A percentile compares a stretch with the other conserved stretches of the same genome.
Evolutionary conservation across 1,284 basidiomycete genomes (phyloP).

Genomic region (Volvariella volvacea): DNA sequence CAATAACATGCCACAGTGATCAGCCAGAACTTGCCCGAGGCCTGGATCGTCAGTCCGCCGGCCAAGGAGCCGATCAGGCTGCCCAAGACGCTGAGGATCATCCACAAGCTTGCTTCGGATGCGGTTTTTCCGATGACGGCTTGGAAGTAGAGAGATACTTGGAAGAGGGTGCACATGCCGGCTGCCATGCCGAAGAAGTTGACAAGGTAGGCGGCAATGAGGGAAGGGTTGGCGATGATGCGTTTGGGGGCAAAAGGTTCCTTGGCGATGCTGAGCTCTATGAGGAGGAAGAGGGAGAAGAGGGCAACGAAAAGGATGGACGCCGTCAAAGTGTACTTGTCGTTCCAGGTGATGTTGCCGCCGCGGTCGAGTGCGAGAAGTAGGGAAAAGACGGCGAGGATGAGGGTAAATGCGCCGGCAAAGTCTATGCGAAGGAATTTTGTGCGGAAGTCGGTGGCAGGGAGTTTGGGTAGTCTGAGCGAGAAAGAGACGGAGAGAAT

Average conservation of each 20-base stretch:
- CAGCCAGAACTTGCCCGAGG: slow-evolving; percentile 49
- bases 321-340: slow-evolving; percentile 27
- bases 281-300: slow-evolving; percentile 24
- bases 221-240: slow-evolving; percentile 41
- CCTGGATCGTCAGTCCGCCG: slow-evolving; percentile 49
- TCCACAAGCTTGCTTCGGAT: slow-evolving; percentile 40
- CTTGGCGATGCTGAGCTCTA: slow-evolving; percentile 40
- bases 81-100: slow-evolving; percentile 40
- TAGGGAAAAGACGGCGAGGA: slow-evolving; percentile 44
- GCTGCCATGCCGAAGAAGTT: slow-evolving; percentile 50
- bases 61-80: slow-evolving; percentile 42
- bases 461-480: slow-evolving; percentile 39
- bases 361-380: slow-evolving; percentile 52
- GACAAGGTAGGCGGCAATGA: slow-evolving; percentile 49
- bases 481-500: slow-evolving; percentile 42
- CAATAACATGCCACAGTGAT: slow-evolving; percentile 39
- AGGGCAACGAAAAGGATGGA: slow-evolving; percentile 23
- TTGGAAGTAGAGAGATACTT: slow-evolving; percentile 51
- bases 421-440: slow-evolving; percentile 57
- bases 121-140: slow-evolving; percentile 42
- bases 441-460: slow-evolving; percentile 29
- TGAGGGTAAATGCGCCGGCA: slow-evolving; percentile 43
- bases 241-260: slow-evolving; percentile 55
- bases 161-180: slow-evolving; percentile 41
- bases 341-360: slow-evolving; percentile 49